Conservation (phyloP, 1,284 basidiomycete species). For the Hemileia vastatrix region DNA sequence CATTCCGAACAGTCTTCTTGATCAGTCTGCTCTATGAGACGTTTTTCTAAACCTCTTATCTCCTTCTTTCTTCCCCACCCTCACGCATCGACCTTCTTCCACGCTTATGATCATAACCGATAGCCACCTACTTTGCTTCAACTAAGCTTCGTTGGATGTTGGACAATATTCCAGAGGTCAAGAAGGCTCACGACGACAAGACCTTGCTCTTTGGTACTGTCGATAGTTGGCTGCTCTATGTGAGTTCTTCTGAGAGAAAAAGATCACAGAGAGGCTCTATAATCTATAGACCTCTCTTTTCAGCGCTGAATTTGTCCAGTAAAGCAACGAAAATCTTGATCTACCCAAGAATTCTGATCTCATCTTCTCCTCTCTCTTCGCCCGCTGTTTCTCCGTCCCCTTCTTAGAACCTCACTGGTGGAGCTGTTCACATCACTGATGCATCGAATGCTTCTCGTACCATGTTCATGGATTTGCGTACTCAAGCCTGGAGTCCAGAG, state of each 20-base stretch:
- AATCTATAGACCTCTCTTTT: neutral
- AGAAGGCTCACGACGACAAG: slow-evolving; percentile 68
- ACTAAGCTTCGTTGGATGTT: slow-evolving; percentile 97
- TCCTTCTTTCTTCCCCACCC: slow-evolving; percentile 63
- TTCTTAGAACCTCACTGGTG: slow-evolving; percentile 69
- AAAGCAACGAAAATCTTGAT: neutral
- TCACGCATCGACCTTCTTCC: slow-evolving; percentile 51
- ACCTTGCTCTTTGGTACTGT: slow-evolving; percentile 85
- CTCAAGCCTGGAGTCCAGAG: slow-evolving; percentile 68
- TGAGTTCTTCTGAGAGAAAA: slow-evolving; percentile 46
- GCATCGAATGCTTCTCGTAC: slow-evolving; percentile 96
- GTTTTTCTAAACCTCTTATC: neutral
- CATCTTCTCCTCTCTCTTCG: slow-evolving; percentile 1
- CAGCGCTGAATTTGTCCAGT: neutral
- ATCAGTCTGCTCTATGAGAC: too few species aligned
- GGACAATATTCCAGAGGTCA: slow-evolving; percentile 68
- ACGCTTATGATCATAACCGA: neutral
- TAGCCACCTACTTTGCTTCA: slow-evolving; percentile 80
- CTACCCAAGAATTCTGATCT: neutral
- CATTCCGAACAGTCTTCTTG: too few species aligned
- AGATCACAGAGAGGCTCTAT: neutral
- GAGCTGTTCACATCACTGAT: slow-evolving; percentile 76
- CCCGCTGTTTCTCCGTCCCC: slow-evolving; percentile 21
- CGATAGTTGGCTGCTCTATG: slow-evolving; percentile 91
- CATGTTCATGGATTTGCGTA: slow-evolving; percentile 73